A percentile compares a stretch with the other conserved stretches of the same genome.
phyloP scores from a whole-genome alignment of 2,329 filamentous ascomycete genomes.

The Teratosphaeria gauchensis region DNA sequence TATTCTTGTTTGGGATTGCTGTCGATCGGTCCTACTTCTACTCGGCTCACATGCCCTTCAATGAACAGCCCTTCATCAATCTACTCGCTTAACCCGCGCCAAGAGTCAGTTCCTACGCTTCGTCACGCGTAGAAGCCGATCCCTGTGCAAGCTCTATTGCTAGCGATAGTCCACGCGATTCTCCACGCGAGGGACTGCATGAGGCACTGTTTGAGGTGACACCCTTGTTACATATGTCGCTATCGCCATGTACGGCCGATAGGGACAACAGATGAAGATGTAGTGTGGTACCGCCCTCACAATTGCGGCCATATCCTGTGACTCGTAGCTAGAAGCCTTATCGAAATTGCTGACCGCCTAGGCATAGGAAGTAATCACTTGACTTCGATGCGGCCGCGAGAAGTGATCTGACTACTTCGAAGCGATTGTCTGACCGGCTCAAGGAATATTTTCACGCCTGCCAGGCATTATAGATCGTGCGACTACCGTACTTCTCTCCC shows the following conservation, averaged over 20 bases:
- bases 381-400: not conserved
- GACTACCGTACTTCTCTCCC: conserved; percentile 71
- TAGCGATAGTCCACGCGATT: not conserved
- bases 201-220: not conserved
- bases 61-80: not conserved
- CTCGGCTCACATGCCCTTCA: not conserved
- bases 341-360: not conserved
- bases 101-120: not conserved
- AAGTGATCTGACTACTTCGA: too few relatives aligned
- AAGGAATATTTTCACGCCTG: conserved; percentile 36
- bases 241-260: not conserved
- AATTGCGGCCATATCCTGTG: too few relatives aligned
- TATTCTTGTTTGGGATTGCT: not conserved
- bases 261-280: not conserved
- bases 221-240: not conserved
- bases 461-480: conserved; percentile 80
- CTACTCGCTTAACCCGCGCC: not conserved
- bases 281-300: not conserved
- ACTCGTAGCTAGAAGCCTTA: too few relatives aligned
- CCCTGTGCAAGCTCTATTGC: not conserved
- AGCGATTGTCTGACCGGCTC: not conserved
- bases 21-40: too few relatives aligned
- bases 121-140: not conserved
- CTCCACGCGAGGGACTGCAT: not conserved
- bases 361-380: not conserved